Base-by-base conservation (phyloP, 345 rosid species). In the Luvunga scandens region DNA sequence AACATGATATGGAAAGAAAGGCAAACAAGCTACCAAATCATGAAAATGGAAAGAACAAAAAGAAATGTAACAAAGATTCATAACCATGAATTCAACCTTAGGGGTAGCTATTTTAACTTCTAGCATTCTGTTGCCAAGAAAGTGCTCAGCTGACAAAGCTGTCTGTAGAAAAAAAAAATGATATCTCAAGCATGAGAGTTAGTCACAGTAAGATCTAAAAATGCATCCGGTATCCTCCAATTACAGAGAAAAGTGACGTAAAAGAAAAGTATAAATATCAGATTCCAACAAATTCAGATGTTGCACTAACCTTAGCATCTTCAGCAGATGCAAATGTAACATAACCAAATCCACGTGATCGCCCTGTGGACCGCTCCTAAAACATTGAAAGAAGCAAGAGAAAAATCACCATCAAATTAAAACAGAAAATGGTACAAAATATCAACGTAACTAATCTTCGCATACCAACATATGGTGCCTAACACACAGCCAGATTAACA, bases 341-440 rank as follows among this genome's bases (percentile, higher is more conserved):
- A 81, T 95, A 95, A 61, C 98, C 99, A 83, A 95, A 95, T 39
- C 98, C 99, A 84, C 99, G 98, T 80, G 99, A 95, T 67, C 99
- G 91, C 50, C 99, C 99, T 0, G 97, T 89, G 36, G 97, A 88
- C 78, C 98, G 87, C 83, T 95, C 98, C 98, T 95, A 76, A 59
- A 83, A 71, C 71, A 81, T 65, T 24, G 57, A 82, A 79, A 80
- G 4, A 72, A 62, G 30, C 9, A 3, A 27, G 25, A 42, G 30
- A 39, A 69, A 65, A 65, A 38, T 48, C 21, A 28, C 36, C 36
- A 75, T 55, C 73, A 69, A 45, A 21, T 56, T 75, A 53, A 33
- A 68, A 22, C 66, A 55, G 8, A 45, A 13, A 73, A 60, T n/a
- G 16, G 14, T 39, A 64, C 21, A 5, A 62, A 33, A 55, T 22